Evolutionary conservation across 2,329 filamentous ascomycete species (phyloP).

Genomic region (Aphanoascus verrucosus): DNA sequence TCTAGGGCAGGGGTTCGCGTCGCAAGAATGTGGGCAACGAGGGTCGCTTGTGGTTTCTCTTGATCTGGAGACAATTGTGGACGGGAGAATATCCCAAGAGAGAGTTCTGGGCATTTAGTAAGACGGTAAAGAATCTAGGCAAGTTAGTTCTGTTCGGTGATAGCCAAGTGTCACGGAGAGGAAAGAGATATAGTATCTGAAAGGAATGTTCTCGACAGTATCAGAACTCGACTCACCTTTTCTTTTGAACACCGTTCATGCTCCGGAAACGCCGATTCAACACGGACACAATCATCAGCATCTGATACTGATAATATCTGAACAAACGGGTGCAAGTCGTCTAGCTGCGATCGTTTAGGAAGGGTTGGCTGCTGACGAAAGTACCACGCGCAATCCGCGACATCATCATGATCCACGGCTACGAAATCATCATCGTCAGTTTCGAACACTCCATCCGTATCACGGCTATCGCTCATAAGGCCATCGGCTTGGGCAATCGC

Average conservation of each 20-base stretch:
- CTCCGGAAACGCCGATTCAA: conserved; percentile 52
- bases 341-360: conserved; percentile 28
- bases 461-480: neutral
- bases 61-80: conserved; percentile 42
- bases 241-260: conserved; percentile 48
- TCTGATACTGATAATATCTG: conserved; percentile 53
- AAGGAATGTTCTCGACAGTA: neutral
- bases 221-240: conserved; percentile 39
- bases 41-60: conserved; percentile 50
- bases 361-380: conserved; percentile 32
- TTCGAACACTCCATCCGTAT: conserved; percentile 20
- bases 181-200: neutral
- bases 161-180: neutral
- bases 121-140: conserved; percentile 65
- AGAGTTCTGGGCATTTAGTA: conserved; percentile 61
- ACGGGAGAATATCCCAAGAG: conserved; percentile 65
- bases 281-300: conserved; percentile 44
- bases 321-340: conserved; percentile 61
- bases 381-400: conserved; percentile 32
- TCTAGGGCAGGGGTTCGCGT: conserved; percentile 54
- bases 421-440: conserved; percentile 34
- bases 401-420: conserved; percentile 34
- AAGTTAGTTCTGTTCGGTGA: conserved; percentile 1
- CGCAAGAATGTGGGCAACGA: conserved; percentile 68
- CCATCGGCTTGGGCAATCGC: conserved; percentile 12